Evolutionary conservation across 495 filamentous ascomycete species (phyloP), one percentile per base, ranked within the genome.

Genomic region (Podospora comata): DNA sequence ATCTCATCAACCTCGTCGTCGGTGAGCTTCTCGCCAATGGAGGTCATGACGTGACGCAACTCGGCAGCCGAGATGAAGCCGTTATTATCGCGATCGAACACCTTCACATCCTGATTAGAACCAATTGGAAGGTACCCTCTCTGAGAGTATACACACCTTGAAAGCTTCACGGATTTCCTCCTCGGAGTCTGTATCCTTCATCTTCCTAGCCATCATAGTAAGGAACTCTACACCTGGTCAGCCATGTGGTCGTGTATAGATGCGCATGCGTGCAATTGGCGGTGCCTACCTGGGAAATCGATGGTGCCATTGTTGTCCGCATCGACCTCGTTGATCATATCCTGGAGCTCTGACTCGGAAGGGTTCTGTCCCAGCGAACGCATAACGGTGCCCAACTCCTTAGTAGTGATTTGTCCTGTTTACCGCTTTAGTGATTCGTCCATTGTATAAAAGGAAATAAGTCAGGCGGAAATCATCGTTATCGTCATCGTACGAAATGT

Each of bases 271-370:
- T 3, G 23, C 30, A 63, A 26, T 39, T 19, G 15, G 23, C 58
- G 65, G 56, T 27, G 5, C 84, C 67, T 89, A 97, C 94, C 94
- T 74, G 94, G 94, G 82, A 99, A 99, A 80, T 99, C 96, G 74
- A 99, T 99, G 70, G 95, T 98, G 82, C 95, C 95, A 78, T 98
- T 99, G 88, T 97, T 98, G 84, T 98, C 94, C 77, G 95, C 93
- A 76, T 99, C 95, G 67, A 99, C 96, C 85, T 98, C 96, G 85
- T 98, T 97, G 85, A 99, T 98, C 95, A 99, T 98, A 79, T 98
- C 96, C 83, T 98, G 96, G 71, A 99, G 85, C 82, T 99, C 95
- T 65, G 94, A 97, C 85, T 98, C 94, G 76, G 93, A 97, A 68
- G 96, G 95, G 85, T 98, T 99, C 83, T 99, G 96, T 82, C 95